Evolutionary conservation across 768 basidiomycete species (phyloP).

Genomic region (Trametes cingulata): DNA sequence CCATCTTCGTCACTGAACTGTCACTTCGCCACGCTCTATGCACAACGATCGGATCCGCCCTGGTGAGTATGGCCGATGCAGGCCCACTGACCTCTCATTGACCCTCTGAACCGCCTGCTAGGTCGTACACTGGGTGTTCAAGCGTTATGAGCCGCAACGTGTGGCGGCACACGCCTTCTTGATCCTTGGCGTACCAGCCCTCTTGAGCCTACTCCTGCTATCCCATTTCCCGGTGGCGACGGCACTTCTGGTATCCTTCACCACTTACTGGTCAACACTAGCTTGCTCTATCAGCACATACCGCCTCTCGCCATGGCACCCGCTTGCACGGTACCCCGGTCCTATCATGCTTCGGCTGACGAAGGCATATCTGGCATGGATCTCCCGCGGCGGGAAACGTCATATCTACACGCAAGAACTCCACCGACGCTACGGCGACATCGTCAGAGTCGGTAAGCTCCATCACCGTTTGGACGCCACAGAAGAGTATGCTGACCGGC

Average conservation of each 20-base stretch:
- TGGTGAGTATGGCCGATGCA: conserved; percentile 5
- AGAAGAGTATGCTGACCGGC: neutral
- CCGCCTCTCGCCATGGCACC: conserved; percentile 27
- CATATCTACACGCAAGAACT: conserved; percentile 24
- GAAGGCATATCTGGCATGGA: conserved; percentile 17
- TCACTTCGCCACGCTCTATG: neutral
- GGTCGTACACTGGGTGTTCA: conserved; percentile 19
- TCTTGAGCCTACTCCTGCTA: conserved; percentile 11
- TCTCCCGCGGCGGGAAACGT: conserved; percentile 22
- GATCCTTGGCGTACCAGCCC: conserved; percentile 15
- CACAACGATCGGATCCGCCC: conserved; percentile 5
- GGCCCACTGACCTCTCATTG: neutral
- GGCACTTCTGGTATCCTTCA: conserved; percentile 10
- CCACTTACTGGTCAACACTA: conserved; percentile 17
- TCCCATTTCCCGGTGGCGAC: conserved; percentile 5
- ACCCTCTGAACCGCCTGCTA: neutral
- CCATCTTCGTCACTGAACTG: conserved; percentile 5
- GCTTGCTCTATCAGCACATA: conserved; percentile 17
- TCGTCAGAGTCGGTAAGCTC: conserved; percentile 27
- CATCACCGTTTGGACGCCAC: neutral
- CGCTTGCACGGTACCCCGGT: conserved; percentile 24
- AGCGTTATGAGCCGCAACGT: conserved; percentile 17
- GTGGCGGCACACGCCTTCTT: conserved; percentile 5
- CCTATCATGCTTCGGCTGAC: conserved; percentile 22
- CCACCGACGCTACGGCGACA: conserved; percentile 26